These are phyloP conservation scores for Caulochytrium protostelioides DNA, from an alignment of 371 early-diverging fungal genomes.

Conservation along the genomic window DNA sequence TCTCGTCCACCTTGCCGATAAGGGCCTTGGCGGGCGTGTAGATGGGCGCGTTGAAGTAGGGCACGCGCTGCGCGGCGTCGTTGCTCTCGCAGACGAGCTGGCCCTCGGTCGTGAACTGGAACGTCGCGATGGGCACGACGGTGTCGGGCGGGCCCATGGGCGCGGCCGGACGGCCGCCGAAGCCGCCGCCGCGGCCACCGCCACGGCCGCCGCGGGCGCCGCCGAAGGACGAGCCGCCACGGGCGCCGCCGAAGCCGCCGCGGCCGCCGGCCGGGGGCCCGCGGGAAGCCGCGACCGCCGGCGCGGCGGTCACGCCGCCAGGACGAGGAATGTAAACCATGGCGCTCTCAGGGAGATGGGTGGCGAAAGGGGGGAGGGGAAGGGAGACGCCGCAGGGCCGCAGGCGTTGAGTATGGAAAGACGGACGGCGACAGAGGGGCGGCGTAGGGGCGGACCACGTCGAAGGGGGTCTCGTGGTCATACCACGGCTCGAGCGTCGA, in stretches of 20 bases:
- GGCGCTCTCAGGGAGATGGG: too few species aligned
- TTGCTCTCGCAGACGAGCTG: constrained; percentile 88
- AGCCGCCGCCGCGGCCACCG: constrained; percentile 44
- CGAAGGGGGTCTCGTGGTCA: too few species aligned
- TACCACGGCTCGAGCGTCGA: too few species aligned
- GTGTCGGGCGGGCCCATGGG: constrained; percentile 53
- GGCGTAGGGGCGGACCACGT: too few species aligned
- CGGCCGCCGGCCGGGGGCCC: constrained; percentile 11
- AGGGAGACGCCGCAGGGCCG: too few species aligned
- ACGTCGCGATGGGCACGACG: constrained; percentile 18
- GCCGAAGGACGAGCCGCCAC: constrained; percentile 1
- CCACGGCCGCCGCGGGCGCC: constrained; percentile 31
- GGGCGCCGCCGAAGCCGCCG: constrained; percentile 5
- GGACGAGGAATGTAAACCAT: too few species aligned
- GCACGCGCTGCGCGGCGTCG: constrained; percentile 32
- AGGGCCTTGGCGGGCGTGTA: constrained; percentile 89
- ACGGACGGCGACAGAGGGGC: too few species aligned
- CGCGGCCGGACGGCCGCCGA: constrained; percentile 29
- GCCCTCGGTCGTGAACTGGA: constrained; percentile 37
- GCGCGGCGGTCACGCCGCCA: too few species aligned
- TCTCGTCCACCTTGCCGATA: constrained; percentile 99
- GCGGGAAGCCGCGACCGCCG: too few species aligned
- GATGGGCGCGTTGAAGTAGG: constrained; percentile 97
- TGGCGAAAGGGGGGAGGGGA: too few species aligned
- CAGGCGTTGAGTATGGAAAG: too few species aligned